Evolutionary conservation across 129 eudicot species (phyloP).

Genomic region (Chrysanthemum lavandulifolium): DNA sequence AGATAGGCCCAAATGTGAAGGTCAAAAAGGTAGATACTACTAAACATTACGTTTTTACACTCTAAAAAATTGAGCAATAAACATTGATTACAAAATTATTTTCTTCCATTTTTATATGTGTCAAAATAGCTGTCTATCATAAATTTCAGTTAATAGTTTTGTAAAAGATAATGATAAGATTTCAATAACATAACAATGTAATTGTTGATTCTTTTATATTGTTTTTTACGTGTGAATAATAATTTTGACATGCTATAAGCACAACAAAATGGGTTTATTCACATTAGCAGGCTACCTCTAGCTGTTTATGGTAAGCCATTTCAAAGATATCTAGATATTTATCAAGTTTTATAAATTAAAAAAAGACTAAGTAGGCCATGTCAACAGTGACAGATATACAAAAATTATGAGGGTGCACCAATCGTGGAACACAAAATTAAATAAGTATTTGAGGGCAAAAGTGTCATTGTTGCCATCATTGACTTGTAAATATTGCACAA

Average conservation of each 20-base stretch:
- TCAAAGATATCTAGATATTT: conserved; percentile 26
- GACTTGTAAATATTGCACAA: conserved; percentile 29
- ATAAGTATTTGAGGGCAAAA: conserved; percentile 19
- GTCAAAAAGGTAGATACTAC: conserved; percentile 15
- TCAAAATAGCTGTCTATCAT: no score
- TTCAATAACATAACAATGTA: no score
- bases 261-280: no score
- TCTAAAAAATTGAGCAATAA: neutral
- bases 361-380: conserved; percentile 24
- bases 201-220: no score
- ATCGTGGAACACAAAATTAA: conserved; percentile 5
- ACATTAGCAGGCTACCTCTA: neutral
- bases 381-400: conserved; percentile 27
- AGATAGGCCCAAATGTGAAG: conserved; percentile 1
- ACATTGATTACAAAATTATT: no score
- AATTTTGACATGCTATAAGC: no score
- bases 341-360: conserved; percentile 2
- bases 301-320: conserved; percentile 19
- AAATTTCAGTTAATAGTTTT: neutral
- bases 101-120: no score
- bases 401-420: conserved; percentile 22
- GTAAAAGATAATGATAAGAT: neutral
- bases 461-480: conserved; percentile 26
- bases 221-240: no score
- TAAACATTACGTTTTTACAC: neutral